Evolutionary conservation across 148 eudicot species (phyloP), one percentile per base, ranked within the genome.

Genomic region (Diospyros lotus): DNA sequence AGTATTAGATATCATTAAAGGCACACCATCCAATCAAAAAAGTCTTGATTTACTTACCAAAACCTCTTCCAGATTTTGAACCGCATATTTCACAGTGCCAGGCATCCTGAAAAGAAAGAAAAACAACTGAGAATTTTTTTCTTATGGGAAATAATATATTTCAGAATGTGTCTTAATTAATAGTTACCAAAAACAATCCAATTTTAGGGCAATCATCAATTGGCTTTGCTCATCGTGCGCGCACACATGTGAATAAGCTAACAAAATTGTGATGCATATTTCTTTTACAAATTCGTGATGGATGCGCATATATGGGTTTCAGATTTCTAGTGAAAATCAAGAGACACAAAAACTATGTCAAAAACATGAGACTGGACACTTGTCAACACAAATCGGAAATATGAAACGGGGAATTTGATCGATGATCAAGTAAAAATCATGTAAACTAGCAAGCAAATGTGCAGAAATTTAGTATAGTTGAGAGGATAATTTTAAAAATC

Each of bases 51-150:
- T 62, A 79, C 98, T 78, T 81, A 95, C 98, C 98, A 69, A 92
- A 95, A 56, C 98, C 98, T 69, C 92, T 84, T 81, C 98, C 97
- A 68, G 98, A 92, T 80, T 90, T 90, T 75, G 98, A 90, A 73
- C 92, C 91, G 83, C 98, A 95, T 75, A 95, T 83, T 68, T 95
- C 97, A 85, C 97, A 95, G 70, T 92, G 97, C 98, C 98, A 95
- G 78, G 94, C 93, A 87, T 92, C 97, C 98, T 95, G 80, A 55
- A 52, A 41, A 73, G 58, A 78, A 18, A 39, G 69, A 61, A 64
- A 66, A 76, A 69, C 39, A 28, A 28, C 28, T 28, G 28, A 28
- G 28, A 28, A 28, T 28, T 28, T 28, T 28, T 28, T 28, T 0
- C 28, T 28, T 28, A 28, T 28, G 28, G 28, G 28, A 28, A 28